Percentiles rank a stretch among this genome's conserved stretches.
These are phyloP conservation scores for Mycocentrospora acerina DNA, from an alignment of 2,329 filamentous ascomycete species.

Conservation along the genomic window DNA sequence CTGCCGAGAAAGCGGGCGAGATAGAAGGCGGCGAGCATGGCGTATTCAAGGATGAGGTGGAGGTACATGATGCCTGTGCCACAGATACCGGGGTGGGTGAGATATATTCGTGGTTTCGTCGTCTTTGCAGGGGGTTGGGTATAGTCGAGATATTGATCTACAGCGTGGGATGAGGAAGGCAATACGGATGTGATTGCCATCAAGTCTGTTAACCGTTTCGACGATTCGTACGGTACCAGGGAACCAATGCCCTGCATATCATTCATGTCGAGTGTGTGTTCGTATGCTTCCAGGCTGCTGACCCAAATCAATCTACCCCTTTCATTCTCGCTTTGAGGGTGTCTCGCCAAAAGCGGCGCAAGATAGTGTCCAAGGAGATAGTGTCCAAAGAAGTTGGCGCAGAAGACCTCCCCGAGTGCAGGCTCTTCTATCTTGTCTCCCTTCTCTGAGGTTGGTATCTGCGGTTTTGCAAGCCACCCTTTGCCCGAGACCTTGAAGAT, in stretches of 20 bases:
- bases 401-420: slow-evolving; percentile 77
- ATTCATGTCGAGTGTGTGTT: slow-evolving; percentile 58
- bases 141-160: slow-evolving; percentile 28
- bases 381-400: slow-evolving; percentile 92
- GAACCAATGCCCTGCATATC: slow-evolving; percentile 76
- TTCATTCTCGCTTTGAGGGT: slow-evolving; percentile 35
- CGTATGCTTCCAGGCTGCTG: slow-evolving; percentile 73
- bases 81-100: slow-evolving; percentile 85
- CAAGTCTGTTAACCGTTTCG: slow-evolving; percentile 84
- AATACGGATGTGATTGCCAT: slow-evolving; percentile 73
- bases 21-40: slow-evolving; percentile 69
- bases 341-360: slow-evolving; percentile 67
- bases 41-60: slow-evolving; percentile 65
- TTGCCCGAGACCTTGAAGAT: slow-evolving; percentile 68
- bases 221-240: slow-evolving; percentile 73
- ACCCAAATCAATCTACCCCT: slow-evolving; percentile 80
- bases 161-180: slow-evolving; percentile 59
- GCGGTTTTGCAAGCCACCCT: slow-evolving; percentile 56
- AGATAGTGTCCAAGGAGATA: slow-evolving; percentile 85
- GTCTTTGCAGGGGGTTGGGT: slow-evolving; percentile 13
- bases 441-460: slow-evolving; percentile 45
- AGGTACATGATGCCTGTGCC: slow-evolving; percentile 80
- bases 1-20: slow-evolving; percentile 77
- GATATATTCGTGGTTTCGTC: slow-evolving; percentile 64
- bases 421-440: slow-evolving; percentile 50